Percentiles rank a stretch among this genome's conserved stretches.
Evolutionary conservation across 768 basidiomycete genomes (phyloP).

Genomic region (Glaciozyma antarctica): DNA sequence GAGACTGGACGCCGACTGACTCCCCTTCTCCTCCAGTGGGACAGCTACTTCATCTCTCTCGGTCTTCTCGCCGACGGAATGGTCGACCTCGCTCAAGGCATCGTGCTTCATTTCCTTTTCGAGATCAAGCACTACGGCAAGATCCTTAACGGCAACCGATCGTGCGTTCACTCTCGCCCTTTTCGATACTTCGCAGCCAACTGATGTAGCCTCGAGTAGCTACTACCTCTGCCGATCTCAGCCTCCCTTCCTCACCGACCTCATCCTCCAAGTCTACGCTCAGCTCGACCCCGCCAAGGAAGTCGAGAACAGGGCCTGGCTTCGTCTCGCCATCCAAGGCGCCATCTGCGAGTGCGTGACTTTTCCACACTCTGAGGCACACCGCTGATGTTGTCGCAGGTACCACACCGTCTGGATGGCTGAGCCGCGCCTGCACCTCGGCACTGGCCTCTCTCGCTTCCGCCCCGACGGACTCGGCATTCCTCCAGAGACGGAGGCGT

Average conservation of each 20-base stretch:
- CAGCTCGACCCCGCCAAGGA: conserved; percentile 79
- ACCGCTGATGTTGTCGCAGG: no score
- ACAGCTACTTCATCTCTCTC: conserved; percentile 86
- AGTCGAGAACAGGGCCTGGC: conserved; percentile 73
- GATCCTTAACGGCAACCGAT: conserved; percentile 90
- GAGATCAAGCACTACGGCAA: conserved; percentile 65
- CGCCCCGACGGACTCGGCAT: conserved; percentile 90
- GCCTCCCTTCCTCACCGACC: conserved; percentile 96
- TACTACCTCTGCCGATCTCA: conserved; percentile 89
- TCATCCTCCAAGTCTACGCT: conserved; percentile 96
- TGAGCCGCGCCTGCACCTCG: conserved; percentile 84
- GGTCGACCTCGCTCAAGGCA: conserved; percentile 86
- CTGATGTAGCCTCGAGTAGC: conserved; percentile 32
- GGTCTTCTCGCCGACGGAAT: conserved; percentile 92
- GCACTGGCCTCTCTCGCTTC: conserved; percentile 87
- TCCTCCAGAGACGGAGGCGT: conserved; percentile 96
- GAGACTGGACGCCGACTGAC: neutral
- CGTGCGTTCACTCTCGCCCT: conserved; percentile 43
- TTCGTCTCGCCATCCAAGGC: conserved; percentile 90
- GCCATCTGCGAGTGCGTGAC: conserved; percentile 71
- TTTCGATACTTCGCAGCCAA: neutral
- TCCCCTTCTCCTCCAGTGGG: conserved; percentile 25
- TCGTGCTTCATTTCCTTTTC: conserved; percentile 98
- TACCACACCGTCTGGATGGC: conserved; percentile 97
- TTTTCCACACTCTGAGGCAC: no score